Conservation (phyloP, 2,329 filamentous ascomycete genomes). For the Colletotrichum karsti region DNA sequence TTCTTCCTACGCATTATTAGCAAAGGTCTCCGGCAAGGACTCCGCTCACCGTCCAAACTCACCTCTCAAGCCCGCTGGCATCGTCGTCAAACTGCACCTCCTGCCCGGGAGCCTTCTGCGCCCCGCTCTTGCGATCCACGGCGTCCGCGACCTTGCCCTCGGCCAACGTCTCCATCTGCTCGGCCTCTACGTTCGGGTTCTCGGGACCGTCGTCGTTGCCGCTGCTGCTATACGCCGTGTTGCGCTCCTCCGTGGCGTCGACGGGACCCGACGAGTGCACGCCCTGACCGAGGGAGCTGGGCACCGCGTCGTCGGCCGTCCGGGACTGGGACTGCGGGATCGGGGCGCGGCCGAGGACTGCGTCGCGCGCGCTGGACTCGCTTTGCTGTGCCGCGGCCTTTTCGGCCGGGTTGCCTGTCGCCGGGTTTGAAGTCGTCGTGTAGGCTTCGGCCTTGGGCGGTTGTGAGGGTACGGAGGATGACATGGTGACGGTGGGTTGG, state of each 20-base stretch:
- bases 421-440: constrained; percentile 8
- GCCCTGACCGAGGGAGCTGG: constrained; percentile 30
- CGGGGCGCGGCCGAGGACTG: constrained; percentile 17
- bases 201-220: not conserved
- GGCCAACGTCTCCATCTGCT: constrained; percentile 33
- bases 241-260: constrained; percentile 29
- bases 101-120: constrained; percentile 31
- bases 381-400: not conserved
- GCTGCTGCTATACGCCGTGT: constrained; percentile 15
- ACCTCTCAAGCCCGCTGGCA: constrained; percentile 32
- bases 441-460: constrained; percentile 24
- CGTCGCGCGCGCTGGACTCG: constrained; percentile 13
- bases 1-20: constrained; percentile 31
- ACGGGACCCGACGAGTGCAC: constrained; percentile 30
- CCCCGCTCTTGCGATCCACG: constrained; percentile 34
- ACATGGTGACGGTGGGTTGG: not conserved
- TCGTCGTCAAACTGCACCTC: constrained; percentile 30
- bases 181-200: constrained; percentile 34
- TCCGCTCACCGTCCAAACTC: not conserved
- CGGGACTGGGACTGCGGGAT: constrained; percentile 11
- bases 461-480: constrained; percentile 11
- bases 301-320: constrained; percentile 25
- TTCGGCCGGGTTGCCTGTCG: constrained; percentile 12
- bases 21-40: not conserved
- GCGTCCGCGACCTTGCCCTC: constrained; percentile 37